Evolutionary conservation across 345 rosid species (phyloP), one percentile per base, ranked within the genome.

Genomic region (Citrus maxima): DNA sequence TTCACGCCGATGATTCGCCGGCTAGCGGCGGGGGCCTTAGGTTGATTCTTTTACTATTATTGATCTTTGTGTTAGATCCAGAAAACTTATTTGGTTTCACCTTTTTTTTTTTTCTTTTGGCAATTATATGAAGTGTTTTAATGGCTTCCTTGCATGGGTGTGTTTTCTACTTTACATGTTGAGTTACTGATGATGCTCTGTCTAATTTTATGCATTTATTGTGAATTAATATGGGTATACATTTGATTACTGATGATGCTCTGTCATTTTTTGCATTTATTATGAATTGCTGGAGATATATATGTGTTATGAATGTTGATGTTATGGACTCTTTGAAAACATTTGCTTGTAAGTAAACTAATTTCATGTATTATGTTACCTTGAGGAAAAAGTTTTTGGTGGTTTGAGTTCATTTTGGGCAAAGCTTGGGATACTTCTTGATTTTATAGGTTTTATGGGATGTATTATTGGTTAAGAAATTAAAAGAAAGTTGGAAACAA

Each of bases 21-120:
- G 97, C 89, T 22, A 90, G 93, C 80, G 99, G 99, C 59, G 97
- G 99, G 0, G 98, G 99, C 55, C 94, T 90, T 80, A 96, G 99
- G 99, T 96, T 77, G 4, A 27, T 51, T 25, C 30, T 42, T 18
- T 24, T 4, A 18, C 35, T 61, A 7, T 1, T 67, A 32, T 28
- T 2, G 51, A 63, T 74, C 28, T 68, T 61, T 76, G 10, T 30
- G 70, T 71, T 76, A 76, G 81, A 72, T 83, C 75, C 34, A 1
- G 38, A 54, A 76, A 55, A 64, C 54, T 60, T 58, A 3, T 59
- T 74, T 58, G 73, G 61, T n/a, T 51, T 9, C 9, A 19, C 9
- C 54, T 34, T 16, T 6, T 3, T 27, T 28, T 30, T 42, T 4
- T 70, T 61, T 40, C 0, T 10, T 40, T 14, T 7, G 40, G 18